Conservation (phyloP, 306 rosid genomes). For the Cucumis cinereus region DNA sequence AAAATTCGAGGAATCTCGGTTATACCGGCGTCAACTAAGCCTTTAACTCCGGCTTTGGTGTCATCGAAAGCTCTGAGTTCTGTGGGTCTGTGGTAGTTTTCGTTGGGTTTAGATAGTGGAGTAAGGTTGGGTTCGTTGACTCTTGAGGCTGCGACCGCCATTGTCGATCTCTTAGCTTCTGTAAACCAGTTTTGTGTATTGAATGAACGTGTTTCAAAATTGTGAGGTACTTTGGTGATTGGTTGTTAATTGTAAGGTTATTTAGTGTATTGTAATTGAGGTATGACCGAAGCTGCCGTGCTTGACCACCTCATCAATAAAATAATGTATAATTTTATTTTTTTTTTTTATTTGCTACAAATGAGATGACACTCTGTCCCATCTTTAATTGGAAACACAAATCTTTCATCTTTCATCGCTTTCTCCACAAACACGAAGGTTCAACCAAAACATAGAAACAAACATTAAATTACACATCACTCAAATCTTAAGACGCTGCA, state of each 20-base stretch:
- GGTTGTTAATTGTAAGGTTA: too few relatives aligned
- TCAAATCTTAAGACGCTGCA: not conserved
- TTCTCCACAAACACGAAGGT: not conserved
- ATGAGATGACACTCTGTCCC: not conserved
- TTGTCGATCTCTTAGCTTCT: not conserved
- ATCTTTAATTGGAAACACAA: not conserved
- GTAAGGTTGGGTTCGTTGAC: not conserved
- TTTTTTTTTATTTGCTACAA: not conserved
- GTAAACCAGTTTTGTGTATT: not conserved
- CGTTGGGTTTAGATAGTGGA: not conserved
- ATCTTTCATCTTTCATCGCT: too few relatives aligned
- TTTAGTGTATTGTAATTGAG: too few relatives aligned
- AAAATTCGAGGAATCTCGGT: constrained; percentile 35
- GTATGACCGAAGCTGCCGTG: not conserved
- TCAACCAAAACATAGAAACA: not conserved
- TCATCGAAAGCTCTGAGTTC: constrained; percentile 25
- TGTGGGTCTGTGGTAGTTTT: constrained; percentile 2
- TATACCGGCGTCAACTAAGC: constrained; percentile 49
- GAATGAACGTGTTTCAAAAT: not conserved
- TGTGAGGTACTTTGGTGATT: too few relatives aligned
- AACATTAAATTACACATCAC: not conserved
- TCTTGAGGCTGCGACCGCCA: not conserved
- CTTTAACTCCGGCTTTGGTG: too few relatives aligned
- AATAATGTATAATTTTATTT: too few relatives aligned
- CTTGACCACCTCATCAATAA: too few relatives aligned